Evolutionary conservation across 2,329 filamentous ascomycete genomes (phyloP), one percentile per base, ranked within the genome.

Genomic region (Xylaria sp.): DNA sequence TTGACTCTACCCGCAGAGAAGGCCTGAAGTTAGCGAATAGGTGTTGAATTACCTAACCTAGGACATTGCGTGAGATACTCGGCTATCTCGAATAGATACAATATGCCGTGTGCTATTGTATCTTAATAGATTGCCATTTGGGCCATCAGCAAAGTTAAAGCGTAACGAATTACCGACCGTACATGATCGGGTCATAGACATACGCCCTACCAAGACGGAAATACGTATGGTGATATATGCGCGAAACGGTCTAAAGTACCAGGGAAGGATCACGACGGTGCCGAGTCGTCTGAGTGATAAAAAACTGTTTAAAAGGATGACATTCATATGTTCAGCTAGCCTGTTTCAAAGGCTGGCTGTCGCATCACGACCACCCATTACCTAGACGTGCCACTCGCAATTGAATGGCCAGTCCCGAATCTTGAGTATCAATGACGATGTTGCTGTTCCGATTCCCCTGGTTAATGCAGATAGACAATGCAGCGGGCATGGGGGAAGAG

Each of bases 71-170:
- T 63, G 10, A 51, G 27, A 25, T 40, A 42, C 55, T 69, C 59
- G 63, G 59, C 50, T 69, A 66, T 70, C 65, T 68, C 35, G 40
- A 40, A 65, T 55, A 13, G 9, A 61, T n/a, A 59, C 50, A 60
- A 68, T 64, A 68, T 64, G 65, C 65, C 68, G 65, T 5, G 61
- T 59, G 29, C 53, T 68, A 67, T 64, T 59, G 62, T 59, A 32
- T 47, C 32, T 57, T 57, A 13, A 35, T 60, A 21, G 32, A 60
- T 57, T 40, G 37, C n/a, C 29, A 16, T 47, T 51, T 48, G 27
- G 12, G 18, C 9, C 27, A 25, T 53, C 18, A 48, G 40, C 35
- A 21, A 23, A 63, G 37, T 9, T 18, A 27, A 40, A 42, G 29
- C 35, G 27, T 29, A 60, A 42, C 60, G 60, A 66, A 37, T 54